Evolutionary conservation across 768 basidiomycete species (phyloP).

Genomic region (Tricholoma sp.): DNA sequence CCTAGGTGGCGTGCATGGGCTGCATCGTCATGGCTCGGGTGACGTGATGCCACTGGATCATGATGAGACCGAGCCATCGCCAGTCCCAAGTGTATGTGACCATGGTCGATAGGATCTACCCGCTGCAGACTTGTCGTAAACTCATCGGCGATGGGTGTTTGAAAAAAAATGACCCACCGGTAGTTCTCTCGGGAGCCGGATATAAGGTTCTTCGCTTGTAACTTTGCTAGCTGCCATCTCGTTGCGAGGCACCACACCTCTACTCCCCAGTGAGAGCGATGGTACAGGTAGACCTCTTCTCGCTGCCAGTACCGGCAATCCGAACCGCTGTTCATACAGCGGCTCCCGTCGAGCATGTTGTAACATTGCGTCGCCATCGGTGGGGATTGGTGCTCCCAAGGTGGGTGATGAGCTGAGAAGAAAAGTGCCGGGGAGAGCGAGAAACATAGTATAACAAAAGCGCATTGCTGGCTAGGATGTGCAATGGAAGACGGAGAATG

Average conservation of each 20-base stretch:
- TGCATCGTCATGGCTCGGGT: neutral
- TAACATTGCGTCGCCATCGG: neutral
- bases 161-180: neutral
- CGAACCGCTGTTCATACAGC: neutral
- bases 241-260: neutral
- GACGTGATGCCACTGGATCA: too few species aligned
- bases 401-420: neutral
- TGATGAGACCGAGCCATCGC: neutral
- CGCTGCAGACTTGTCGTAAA: neutral
- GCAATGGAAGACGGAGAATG: neutral
- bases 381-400: neutral
- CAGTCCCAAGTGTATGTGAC: neutral
- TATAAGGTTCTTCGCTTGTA: neutral
- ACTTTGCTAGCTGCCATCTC: neutral
- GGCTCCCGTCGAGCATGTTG: neutral
- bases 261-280: neutral
- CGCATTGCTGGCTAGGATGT: neutral
- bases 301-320: neutral
- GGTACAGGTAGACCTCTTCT: neutral
- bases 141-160: neutral
- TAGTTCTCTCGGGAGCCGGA: neutral
- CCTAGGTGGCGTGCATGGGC: neutral
- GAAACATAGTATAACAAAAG: neutral
- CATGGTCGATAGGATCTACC: neutral
- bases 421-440: neutral